These are phyloP conservation scores for Talaromyces wortmannii DNA, from an alignment of 495 filamentous ascomycete genomes.

Conservation along the genomic window DNA sequence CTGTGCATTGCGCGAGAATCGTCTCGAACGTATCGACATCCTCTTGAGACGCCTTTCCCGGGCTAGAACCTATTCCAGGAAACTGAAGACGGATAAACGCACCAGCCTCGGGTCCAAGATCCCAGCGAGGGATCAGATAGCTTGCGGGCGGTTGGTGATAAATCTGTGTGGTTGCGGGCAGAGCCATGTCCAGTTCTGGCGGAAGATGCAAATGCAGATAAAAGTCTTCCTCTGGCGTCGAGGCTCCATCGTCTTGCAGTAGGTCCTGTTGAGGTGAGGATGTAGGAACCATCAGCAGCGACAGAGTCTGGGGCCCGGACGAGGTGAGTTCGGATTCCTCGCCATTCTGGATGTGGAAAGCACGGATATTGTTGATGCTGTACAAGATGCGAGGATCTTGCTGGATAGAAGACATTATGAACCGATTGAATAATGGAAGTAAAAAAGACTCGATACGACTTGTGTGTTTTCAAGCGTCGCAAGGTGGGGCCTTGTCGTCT, in stretches of 20 bases:
- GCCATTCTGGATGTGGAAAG: constrained; percentile 84
- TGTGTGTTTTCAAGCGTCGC: background rate
- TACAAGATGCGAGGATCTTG: constrained; percentile 76
- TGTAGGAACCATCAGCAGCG: constrained; percentile 89
- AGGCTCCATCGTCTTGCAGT: constrained; percentile 36
- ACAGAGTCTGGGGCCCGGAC: constrained; percentile 81
- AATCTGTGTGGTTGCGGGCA: constrained; percentile 90
- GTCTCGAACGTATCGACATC: constrained; percentile 96
- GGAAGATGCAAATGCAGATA: constrained; percentile 90
- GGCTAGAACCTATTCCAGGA: constrained; percentile 57
- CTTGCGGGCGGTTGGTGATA: constrained; percentile 84
- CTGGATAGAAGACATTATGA: constrained; percentile 8
- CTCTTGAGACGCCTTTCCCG: constrained; percentile 68
- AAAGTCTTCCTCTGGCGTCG: constrained; percentile 74
- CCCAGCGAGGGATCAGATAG: constrained; percentile 92
- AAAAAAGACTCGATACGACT: too few relatives aligned
- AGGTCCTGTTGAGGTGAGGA: constrained; percentile 61
- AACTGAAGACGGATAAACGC: constrained; percentile 91
- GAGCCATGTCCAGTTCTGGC: constrained; percentile 84
- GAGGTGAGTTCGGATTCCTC: constrained; percentile 75
- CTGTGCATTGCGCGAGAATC: constrained; percentile 90
- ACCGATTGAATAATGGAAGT: background rate
- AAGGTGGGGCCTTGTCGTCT: background rate
- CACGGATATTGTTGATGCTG: constrained; percentile 74
- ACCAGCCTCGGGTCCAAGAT: constrained; percentile 75